These are phyloP conservation scores for Pyricularia grisea DNA, from an alignment of 2,329 filamentous ascomycete genomes.

Conservation along the genomic window DNA sequence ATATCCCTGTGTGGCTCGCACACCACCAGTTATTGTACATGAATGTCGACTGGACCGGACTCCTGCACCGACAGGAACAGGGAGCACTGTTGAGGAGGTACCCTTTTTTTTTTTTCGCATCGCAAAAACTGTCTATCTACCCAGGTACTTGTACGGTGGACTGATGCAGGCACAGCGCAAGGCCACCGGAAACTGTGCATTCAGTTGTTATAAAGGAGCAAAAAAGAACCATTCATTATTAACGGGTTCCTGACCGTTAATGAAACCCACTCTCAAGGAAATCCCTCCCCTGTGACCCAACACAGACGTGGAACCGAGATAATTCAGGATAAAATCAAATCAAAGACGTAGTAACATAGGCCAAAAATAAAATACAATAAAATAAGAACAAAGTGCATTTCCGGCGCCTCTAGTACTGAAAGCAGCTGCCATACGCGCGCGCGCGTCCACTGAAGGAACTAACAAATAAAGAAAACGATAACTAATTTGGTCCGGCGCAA, in stretches of 20 bases:
- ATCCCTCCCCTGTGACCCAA: background rate
- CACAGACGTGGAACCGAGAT: background rate
- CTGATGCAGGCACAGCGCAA: slow-evolving; percentile 1
- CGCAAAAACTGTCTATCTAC: background rate
- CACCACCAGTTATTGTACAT: background rate
- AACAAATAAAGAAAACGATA: background rate
- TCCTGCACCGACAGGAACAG: background rate
- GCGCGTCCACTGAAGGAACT: background rate
- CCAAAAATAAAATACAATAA: background rate
- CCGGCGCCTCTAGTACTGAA: background rate
- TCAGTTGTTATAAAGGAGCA: background rate
- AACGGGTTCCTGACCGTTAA: slow-evolving; percentile 8
- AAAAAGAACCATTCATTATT: background rate
- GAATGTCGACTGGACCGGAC: background rate
- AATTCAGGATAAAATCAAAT: background rate
- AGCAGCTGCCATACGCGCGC: background rate
- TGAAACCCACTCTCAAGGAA: slow-evolving; percentile 6
- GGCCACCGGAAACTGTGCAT: background rate
- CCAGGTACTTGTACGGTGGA: background rate
- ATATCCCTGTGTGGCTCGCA: background rate
- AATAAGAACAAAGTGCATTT: background rate
- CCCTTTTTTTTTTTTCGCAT: background rate
- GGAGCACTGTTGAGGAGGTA: background rate
- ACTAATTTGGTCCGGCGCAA: background rate
- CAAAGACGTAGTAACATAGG: no score